phyloP scores from a whole-genome alignment of 176 grass and related monocot species.

The Musa troglodytarum region DNA sequence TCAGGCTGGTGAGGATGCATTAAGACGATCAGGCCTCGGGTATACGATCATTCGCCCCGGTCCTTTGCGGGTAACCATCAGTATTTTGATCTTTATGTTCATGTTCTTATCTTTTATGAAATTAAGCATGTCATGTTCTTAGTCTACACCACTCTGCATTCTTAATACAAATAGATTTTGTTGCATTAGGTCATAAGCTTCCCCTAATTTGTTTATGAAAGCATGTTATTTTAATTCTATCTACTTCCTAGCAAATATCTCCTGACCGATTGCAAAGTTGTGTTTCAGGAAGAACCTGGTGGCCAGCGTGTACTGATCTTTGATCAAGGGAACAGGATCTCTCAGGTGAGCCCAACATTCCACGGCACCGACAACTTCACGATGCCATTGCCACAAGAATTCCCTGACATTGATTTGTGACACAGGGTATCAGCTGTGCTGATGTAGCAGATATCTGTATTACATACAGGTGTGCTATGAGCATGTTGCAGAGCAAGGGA shows the following conservation, averaged over 20 bases:
- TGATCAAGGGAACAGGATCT: slow-evolving; percentile 94
- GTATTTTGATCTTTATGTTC: slow-evolving; percentile 2
- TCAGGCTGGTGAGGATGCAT: slow-evolving; percentile 85
- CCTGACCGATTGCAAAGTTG: not conserved
- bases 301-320: slow-evolving; percentile 94
- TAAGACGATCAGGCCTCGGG: slow-evolving; percentile 89
- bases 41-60: slow-evolving; percentile 96
- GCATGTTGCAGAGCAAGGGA: slow-evolving; percentile 71
- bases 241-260: not conserved
- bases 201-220: too few relatives aligned
- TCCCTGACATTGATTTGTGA: slow-evolving; percentile 8
- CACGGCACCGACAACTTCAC: not conserved
- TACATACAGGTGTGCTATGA: slow-evolving; percentile 74
- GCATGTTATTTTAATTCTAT: not conserved
- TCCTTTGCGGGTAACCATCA: slow-evolving; percentile 56
- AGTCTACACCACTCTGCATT: not conserved
- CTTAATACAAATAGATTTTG: not conserved
- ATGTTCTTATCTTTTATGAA: not conserved
- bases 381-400: not conserved
- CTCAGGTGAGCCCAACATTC: slow-evolving; percentile 47
- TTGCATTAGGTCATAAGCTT: not conserved
- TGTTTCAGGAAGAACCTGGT: slow-evolving; percentile 96
- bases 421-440: slow-evolving; percentile 86
- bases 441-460: slow-evolving; percentile 94
- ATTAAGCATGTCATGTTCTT: not conserved